Percentiles rank a stretch among this genome's conserved stretches.
phyloP scores from a whole-genome alignment of 164 flowering plant species.

The Nelumbo lutea region DNA sequence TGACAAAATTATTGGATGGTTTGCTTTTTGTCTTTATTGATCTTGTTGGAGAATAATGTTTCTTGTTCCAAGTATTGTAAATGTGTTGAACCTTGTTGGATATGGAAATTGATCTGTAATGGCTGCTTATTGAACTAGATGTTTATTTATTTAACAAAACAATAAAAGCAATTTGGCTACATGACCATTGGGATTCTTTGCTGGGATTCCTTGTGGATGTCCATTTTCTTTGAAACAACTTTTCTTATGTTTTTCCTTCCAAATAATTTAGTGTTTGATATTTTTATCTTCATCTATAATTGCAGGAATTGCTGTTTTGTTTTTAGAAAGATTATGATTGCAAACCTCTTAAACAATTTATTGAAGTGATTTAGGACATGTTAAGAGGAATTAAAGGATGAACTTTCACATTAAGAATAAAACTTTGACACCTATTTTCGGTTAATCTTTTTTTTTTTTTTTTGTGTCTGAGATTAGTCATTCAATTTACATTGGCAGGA shows the following conservation, averaged over 20 bases:
- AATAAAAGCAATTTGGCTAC: too few relatives aligned
- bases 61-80: background rate
- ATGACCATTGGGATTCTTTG: too few relatives aligned
- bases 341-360: background rate
- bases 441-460: background rate
- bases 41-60: background rate
- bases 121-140: background rate
- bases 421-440: background rate
- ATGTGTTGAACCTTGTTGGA: background rate
- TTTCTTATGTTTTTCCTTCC: background rate
- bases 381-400: background rate
- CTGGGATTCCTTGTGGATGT: too few relatives aligned
- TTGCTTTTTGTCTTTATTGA: background rate
- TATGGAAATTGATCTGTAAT: background rate
- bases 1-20: background rate
- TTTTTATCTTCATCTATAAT: background rate
- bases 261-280: background rate
- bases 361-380: background rate
- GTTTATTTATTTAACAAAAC: too few relatives aligned
- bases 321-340: background rate
- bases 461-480: constrained; percentile 6
- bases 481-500: constrained; percentile 46
- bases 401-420: background rate
- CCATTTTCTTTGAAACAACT: background rate
- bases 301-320: background rate